Evolutionary conservation across 768 basidiomycete species (phyloP).

Genomic region (Aureoboletus auriporus): DNA sequence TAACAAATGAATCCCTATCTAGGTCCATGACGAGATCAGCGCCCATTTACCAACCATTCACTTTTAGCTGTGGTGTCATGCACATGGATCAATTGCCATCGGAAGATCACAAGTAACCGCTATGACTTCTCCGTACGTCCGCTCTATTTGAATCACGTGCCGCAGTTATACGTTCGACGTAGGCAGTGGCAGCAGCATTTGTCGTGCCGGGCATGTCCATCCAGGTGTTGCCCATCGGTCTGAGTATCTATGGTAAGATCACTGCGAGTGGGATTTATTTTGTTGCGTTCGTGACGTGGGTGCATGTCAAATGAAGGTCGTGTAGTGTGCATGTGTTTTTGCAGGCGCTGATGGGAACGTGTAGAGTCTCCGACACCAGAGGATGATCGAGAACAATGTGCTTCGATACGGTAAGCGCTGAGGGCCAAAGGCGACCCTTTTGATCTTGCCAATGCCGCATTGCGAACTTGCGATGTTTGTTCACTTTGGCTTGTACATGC

Average conservation of each 20-base stretch:
- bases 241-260: slow-evolving; percentile 82
- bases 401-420: slow-evolving; percentile 54
- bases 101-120: slow-evolving; percentile 10
- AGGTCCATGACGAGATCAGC: too few species aligned
- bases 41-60: too few species aligned
- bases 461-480: too few species aligned
- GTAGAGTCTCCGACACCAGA: slow-evolving; percentile 53
- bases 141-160: slow-evolving; percentile 11
- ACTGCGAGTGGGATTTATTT: slow-evolving; percentile 79
- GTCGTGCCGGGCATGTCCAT: slow-evolving; percentile 68
- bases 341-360: slow-evolving; percentile 2
- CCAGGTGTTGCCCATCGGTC: slow-evolving; percentile 75
- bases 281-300: slow-evolving; percentile 81
- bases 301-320: slow-evolving; percentile 77
- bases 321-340: neutral
- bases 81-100: too few species aligned
- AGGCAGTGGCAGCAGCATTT: slow-evolving; percentile 40
- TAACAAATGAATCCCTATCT: too few species aligned
- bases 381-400: slow-evolving; percentile 58
- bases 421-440: too few species aligned
- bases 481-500: slow-evolving; percentile 2
- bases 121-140: slow-evolving; percentile 10
- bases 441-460: too few species aligned
- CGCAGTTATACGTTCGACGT: slow-evolving; percentile 6
- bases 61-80: too few species aligned